Evolutionary conservation across 805 yeast genomes (phyloP).

Genomic region (Zygotorulaspora chibaensis): DNA sequence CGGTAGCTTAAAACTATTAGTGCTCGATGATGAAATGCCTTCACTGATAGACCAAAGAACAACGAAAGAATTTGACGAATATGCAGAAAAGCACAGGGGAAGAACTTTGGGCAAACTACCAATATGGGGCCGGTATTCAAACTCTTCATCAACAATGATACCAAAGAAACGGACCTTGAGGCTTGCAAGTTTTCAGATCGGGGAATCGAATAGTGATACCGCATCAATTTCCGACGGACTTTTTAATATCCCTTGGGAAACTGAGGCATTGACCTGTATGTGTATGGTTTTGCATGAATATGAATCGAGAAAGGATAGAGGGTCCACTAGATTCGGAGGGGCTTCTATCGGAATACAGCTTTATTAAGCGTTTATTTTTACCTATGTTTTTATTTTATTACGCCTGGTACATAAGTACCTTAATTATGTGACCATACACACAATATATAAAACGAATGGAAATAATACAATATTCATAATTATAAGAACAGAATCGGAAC

Average conservation of each 20-base stretch:
- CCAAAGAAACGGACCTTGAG: conserved; percentile 28
- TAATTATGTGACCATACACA: neutral
- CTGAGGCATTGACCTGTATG: conserved; percentile 33
- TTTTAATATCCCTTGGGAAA: conserved; percentile 25
- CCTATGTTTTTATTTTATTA: too few species aligned
- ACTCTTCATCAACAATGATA: conserved; percentile 22
- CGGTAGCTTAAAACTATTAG: conserved; percentile 33
- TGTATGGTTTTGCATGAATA: conserved; percentile 32
- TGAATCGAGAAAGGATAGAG: conserved; percentile 33
- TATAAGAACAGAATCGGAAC: neutral
- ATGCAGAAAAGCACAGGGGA: conserved; percentile 6
- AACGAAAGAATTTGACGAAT: conserved; percentile 14
- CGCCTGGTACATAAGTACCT: too few species aligned
- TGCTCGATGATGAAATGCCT: conserved; percentile 35
- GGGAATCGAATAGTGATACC: conserved; percentile 15
- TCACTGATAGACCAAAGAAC: conserved; percentile 27
- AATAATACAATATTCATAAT: neutral
- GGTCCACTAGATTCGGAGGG: conserved; percentile 6
- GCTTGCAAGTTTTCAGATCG: conserved; percentile 24
- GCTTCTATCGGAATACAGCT: neutral
- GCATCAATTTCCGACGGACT: conserved; percentile 12
- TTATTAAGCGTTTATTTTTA: neutral
- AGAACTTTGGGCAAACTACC: conserved; percentile 27
- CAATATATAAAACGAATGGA: neutral
- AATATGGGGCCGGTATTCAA: conserved; percentile 31